These are phyloP conservation scores for Hypoxylon sp. DNA, from an alignment of 2,329 filamentous ascomycete genomes.

Conservation along the genomic window DNA sequence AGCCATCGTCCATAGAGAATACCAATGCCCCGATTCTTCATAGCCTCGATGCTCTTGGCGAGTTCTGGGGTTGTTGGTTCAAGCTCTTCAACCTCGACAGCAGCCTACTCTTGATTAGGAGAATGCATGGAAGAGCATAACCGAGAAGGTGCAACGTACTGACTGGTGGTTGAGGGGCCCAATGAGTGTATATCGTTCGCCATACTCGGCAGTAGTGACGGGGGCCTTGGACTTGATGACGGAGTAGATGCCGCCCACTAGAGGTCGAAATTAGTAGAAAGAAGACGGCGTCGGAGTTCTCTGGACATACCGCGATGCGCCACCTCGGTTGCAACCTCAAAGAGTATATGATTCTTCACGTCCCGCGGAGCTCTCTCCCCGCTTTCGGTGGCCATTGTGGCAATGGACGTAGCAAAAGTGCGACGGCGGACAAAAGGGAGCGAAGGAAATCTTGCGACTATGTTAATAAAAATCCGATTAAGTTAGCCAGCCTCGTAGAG, in stretches of 20 bases:
- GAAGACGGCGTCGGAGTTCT: constrained; percentile 19
- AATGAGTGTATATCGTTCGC: constrained; percentile 94
- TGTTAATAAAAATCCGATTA: constrained; percentile 6
- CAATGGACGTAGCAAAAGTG: constrained; percentile 34
- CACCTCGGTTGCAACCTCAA: constrained; percentile 97
- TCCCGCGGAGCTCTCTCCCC: constrained; percentile 70
- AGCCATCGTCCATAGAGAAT: constrained; percentile 97
- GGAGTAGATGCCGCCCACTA: constrained; percentile 98
- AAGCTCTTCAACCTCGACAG: constrained; percentile 97
- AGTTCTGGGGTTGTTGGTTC: constrained; percentile 86
- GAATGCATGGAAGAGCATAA: constrained; percentile 46
- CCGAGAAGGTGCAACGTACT: constrained; percentile 64
- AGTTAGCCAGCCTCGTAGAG: constrained; percentile 10
- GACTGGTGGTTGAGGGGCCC: constrained; percentile 94
- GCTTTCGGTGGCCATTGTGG: constrained; percentile 64
- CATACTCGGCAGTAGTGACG: constrained; percentile 98
- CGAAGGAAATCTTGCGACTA: constrained; percentile 5
- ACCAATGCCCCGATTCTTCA: constrained; percentile 91
- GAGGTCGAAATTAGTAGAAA: constrained; percentile 45
- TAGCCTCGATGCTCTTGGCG: constrained; percentile 86
- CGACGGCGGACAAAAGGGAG: constrained; percentile 3
- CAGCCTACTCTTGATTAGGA: constrained; percentile 71
- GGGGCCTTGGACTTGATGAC: constrained; percentile 99
- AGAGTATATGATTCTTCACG: constrained; percentile 95
- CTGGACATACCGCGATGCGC: constrained; percentile 85